phyloP scores from a whole-genome alignment of 148 eudicot species.

The Drosera capensis region DNA sequence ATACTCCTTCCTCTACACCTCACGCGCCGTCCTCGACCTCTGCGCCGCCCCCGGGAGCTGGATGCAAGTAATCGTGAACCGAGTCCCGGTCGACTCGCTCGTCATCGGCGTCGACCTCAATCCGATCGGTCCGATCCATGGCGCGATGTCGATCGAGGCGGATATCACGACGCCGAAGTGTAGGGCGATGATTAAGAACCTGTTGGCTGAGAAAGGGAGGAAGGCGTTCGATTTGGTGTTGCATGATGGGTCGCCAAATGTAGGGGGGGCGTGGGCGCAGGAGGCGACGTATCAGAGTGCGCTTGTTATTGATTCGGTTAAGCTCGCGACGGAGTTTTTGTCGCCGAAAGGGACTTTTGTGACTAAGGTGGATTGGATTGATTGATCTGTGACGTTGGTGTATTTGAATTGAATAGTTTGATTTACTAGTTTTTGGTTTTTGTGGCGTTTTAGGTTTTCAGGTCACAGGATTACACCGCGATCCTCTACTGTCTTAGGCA shows the following conservation, averaged over 20 bases:
- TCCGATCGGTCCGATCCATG: constrained; percentile 67
- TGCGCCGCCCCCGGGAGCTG: constrained; percentile 99
- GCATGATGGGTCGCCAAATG: constrained; percentile 91
- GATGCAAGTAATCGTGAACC: constrained; percentile 78
- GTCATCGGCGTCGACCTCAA: constrained; percentile 72
- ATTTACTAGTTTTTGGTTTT: background rate
- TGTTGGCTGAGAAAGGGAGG: constrained; percentile 40
- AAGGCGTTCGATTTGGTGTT: constrained; percentile 61
- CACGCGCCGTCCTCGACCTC: constrained; percentile 72
- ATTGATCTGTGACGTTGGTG: background rate
- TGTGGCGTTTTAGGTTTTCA: constrained; percentile 45
- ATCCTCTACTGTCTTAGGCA: constrained; percentile 87
- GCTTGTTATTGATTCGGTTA: constrained; percentile 77
- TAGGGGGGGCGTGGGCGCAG: constrained; percentile 95
- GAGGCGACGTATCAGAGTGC: constrained; percentile 88
- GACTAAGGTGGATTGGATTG: constrained; percentile 41
- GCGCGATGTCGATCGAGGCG: constrained; percentile 48
- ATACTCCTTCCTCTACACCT: constrained; percentile 48
- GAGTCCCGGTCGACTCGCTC: constrained; percentile 63
- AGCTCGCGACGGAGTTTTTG: constrained; percentile 66
- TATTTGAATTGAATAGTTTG: background rate
- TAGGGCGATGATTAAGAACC: constrained; percentile 30
- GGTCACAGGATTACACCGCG: constrained; percentile 93
- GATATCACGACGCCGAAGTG: constrained; percentile 69
- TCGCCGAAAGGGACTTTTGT: constrained; percentile 81